These are phyloP conservation scores for Chaetomiaceae sp. DNA, from an alignment of 2,329 filamentous ascomycete genomes.

Conservation along the genomic window DNA sequence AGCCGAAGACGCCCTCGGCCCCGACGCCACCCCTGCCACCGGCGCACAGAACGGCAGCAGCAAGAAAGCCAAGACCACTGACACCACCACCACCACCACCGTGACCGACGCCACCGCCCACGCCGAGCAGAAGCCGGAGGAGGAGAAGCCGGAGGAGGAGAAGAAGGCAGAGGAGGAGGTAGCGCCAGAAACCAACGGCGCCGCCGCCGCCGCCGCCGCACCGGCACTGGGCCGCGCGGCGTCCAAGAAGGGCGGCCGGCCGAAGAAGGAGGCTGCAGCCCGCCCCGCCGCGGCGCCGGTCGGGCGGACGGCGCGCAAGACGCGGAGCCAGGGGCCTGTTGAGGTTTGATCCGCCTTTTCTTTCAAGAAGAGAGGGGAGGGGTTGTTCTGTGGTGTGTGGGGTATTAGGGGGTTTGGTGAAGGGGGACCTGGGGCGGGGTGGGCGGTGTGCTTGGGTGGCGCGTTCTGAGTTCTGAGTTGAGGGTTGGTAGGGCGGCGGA, in stretches of 20 bases:
- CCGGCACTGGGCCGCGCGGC: no score
- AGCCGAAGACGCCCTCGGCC: slow-evolving; percentile 3
- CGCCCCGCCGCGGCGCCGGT: slow-evolving; percentile 12
- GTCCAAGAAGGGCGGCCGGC: slow-evolving; percentile 32
- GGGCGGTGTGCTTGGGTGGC: no score
- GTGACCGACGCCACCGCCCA: no score
- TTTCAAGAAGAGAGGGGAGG: no score
- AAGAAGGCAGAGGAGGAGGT: no score
- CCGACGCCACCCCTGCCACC: slow-evolving; percentile 1
- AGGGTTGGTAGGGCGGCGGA: no score
- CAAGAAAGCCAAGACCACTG: slow-evolving; percentile 7
- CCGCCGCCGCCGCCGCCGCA: background rate
- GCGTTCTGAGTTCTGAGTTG: no score
- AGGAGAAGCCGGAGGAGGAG: no score
- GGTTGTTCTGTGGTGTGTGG: no score
- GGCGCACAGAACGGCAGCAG: background rate
- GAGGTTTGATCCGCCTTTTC: slow-evolving; percentile 13
- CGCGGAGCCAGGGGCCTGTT: slow-evolving; percentile 25
- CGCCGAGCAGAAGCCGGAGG: background rate
- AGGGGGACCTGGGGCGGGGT: no score
- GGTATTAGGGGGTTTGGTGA: no score
- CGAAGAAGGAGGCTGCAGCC: slow-evolving; percentile 31
- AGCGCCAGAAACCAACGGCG: background rate
- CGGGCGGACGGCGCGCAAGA: slow-evolving; percentile 23
- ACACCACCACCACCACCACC: no score